Evolutionary conservation across 2,329 filamentous ascomycete species (phyloP).

Genomic region (Sordariomycetes sp.): DNA sequence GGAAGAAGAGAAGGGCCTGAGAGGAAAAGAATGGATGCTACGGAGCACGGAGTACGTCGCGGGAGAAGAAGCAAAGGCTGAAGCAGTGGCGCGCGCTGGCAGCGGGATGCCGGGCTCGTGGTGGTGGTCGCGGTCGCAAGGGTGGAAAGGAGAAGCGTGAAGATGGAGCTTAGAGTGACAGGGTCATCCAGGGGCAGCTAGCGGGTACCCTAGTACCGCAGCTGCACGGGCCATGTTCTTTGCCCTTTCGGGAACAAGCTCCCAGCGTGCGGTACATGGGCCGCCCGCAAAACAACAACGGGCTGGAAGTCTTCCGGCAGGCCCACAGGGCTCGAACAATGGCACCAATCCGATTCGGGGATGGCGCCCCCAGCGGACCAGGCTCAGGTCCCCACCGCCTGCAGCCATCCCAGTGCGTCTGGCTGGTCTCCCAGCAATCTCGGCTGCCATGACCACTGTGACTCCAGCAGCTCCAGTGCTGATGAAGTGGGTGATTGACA

Average conservation of each 20-base stretch:
- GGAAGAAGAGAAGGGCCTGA: slow-evolving; percentile 1
- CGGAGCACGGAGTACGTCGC: not conserved
- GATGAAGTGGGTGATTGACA: not conserved
- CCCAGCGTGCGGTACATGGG: not conserved
- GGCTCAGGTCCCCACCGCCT: not conserved
- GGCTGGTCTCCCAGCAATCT: not conserved
- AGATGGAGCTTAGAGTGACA: no score
- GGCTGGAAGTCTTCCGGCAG: not conserved
- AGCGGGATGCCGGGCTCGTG: not conserved
- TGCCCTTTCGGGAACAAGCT: no score
- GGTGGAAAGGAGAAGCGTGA: slow-evolving; percentile 1
- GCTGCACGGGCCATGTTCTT: no score
- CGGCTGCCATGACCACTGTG: not conserved
- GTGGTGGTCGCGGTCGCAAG: not conserved
- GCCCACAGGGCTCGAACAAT: not conserved
- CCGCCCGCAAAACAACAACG: not conserved
- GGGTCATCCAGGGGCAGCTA: no score
- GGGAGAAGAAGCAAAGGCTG: not conserved
- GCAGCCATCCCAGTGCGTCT: not conserved
- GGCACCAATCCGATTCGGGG: not conserved
- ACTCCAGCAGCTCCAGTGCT: not conserved
- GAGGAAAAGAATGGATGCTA: not conserved
- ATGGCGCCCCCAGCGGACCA: not conserved
- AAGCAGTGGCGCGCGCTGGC: not conserved
- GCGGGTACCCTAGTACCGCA: no score